These are phyloP conservation scores for Cryptosporidium muris DNA, from an alignment of 169 alveolate species.

Conservation along the genomic window DNA sequence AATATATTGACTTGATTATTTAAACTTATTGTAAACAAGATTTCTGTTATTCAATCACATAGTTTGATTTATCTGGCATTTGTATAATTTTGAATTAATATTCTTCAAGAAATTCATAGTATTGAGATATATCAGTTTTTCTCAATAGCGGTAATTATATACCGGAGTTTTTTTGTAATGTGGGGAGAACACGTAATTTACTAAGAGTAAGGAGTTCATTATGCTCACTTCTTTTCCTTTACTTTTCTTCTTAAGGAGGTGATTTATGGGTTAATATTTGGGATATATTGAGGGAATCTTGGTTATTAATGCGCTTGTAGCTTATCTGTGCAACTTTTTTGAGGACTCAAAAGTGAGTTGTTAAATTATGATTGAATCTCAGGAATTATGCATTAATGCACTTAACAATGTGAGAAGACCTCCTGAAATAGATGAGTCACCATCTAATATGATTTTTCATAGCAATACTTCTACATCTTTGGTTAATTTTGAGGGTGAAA, in stretches of 20 bases:
- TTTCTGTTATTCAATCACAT: too few species aligned
- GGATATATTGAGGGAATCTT: neutral
- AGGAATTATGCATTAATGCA: slow-evolving; percentile 47
- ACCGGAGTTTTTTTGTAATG: too few species aligned
- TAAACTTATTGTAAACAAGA: too few species aligned
- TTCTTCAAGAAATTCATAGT: too few species aligned
- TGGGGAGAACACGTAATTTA: too few species aligned
- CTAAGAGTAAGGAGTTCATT: too few species aligned
- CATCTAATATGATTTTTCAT: neutral
- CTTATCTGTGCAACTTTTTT: neutral
- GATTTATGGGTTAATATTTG: neutral
- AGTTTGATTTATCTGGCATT: too few species aligned
- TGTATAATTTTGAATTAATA: too few species aligned
- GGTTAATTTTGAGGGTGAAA: neutral
- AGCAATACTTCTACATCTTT: slow-evolving; percentile 8
- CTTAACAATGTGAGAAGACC: slow-evolving; percentile 46
- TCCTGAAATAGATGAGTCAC: slow-evolving; percentile 65
- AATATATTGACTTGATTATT: too few species aligned
- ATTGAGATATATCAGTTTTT: too few species aligned
- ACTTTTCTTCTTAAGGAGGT: neutral
- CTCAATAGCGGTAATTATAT: too few species aligned
- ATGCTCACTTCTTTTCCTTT: too few species aligned
- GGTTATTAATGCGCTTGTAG: neutral
- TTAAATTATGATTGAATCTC: neutral
- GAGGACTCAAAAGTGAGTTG: neutral